Evolutionary conservation across 2,329 filamentous ascomycete genomes (phyloP), one percentile per base, ranked within the genome.

Genomic region (Trichoderma atrobrunneum): DNA sequence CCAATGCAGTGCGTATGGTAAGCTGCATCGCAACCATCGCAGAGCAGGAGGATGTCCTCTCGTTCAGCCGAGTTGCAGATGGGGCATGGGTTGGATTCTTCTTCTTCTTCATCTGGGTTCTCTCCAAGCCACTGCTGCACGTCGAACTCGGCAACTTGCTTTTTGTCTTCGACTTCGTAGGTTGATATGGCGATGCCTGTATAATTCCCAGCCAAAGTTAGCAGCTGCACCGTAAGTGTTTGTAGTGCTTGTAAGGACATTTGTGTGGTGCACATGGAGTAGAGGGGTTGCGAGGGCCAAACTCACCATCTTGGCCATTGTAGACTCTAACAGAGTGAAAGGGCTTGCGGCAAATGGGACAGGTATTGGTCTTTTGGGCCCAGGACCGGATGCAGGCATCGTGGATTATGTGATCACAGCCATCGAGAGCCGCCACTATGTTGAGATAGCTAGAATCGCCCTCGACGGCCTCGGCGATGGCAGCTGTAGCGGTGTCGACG

Each of bases 301-400:
- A 86, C 89, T 83, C 88, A 96, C 94, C 93, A 86, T 93, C 92
- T 78, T 94, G 84, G 76, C 87, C 89, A 79, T 92, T 90, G 81
- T 92, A 92, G 74, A 99, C 90, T 80, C 96, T 90, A 76, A 99
- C 95, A 77, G 92, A 85, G 82, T 98, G 95, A 85, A 99, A 98
- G 74, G 88, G 90, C 78, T 93, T 92, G 76, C 96, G 93, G 83
- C 96, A 99, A 81, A 99, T 97, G 60, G 96, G 96, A 82, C 96
- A 99, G 80, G 95, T 98, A 83, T 98, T 99, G 75, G 96, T 95
- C 81, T 97, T 92, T 83, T 97, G 93, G 60, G 95, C 94, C 96
- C 96, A 99, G 76, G 94, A 93, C 77, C 92, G 92, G 76, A 99
- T 87, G 82, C 96, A 99, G 67, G 92, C 90, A 84, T 99, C 92